A percentile compares a stretch with the other conserved stretches of the same genome.
phyloP scores from a whole-genome alignment of 148 eudicot species.

The Fagopyrum esculentum region DNA sequence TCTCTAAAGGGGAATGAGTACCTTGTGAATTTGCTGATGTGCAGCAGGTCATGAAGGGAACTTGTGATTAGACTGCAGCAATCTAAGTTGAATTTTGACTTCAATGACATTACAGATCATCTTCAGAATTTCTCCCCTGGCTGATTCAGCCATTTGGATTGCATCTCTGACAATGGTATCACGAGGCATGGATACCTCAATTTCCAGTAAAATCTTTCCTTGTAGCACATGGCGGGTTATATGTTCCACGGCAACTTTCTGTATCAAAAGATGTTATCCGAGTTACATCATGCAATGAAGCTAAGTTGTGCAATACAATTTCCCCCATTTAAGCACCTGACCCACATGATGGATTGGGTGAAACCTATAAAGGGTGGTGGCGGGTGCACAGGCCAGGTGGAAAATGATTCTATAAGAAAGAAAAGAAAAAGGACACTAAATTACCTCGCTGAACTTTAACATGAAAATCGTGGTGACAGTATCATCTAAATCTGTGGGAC shows the following conservation, averaged over 20 bases:
- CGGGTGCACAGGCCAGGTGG: too few species aligned
- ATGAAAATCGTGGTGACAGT: conserved; percentile 42
- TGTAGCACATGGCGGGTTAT: conserved; percentile 66
- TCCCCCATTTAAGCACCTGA: too few species aligned
- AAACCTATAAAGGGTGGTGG: too few species aligned
- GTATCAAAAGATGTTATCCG: not conserved
- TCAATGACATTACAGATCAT: conserved; percentile 35
- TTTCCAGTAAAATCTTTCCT: conserved; percentile 61
- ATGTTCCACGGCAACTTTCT: conserved; percentile 63
- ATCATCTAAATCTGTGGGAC: conserved; percentile 39
- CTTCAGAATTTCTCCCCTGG: conserved; percentile 45
- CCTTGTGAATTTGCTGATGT: not conserved
- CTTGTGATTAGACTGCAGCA: conserved; percentile 10
- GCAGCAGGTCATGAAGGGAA: not conserved
- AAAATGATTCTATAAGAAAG: too few species aligned
- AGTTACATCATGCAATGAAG: not conserved
- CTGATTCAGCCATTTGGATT: conserved; percentile 59
- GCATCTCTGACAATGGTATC: conserved; percentile 60
- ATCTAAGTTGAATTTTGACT: conserved; percentile 55
- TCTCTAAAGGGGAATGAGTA: not conserved
- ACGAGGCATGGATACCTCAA: conserved; percentile 90
- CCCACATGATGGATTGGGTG: too few species aligned
- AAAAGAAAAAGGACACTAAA: not conserved
- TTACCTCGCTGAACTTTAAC: conserved; percentile 64
- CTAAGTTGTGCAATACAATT: too few species aligned